Base-by-base conservation (phyloP, 345 rosid genomes). In the Pistacia integerrima region DNA sequence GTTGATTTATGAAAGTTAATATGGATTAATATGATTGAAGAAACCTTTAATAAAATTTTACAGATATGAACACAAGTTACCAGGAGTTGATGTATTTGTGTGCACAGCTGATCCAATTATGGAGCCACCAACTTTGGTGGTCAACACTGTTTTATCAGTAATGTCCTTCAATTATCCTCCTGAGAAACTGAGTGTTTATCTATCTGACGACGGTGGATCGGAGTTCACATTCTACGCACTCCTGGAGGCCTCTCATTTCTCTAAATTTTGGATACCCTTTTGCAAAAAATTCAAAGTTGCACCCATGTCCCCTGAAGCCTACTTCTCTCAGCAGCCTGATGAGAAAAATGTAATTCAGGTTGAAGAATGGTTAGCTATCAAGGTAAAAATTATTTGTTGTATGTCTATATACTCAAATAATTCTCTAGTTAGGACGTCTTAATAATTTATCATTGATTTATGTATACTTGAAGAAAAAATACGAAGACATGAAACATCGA, bases 131-230 rank as follows among this genome's bases (percentile, higher is more conserved):
- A 73, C 38, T 5, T 4, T 86, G 86, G 87, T 82, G 74, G 49
- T 84, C 3, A 78, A 77, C 77, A 86, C 87, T 0, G 72, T 86
- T 38, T 70, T 86, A 51, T 84, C 89, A 1, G 69, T 71, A 25
- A 75, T 86, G 84, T 62, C 85, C 18, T 80, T 69, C 62, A 74
- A 82, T 69, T 86, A 82, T 70, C 82, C 89, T 11, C 55, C 79
- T 0, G 79, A 78, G 57, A 86, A 82, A 74, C 66, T 86, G 46
- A 74, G 74, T 25, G 69, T 86, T 35, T 86, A 86, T 58, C 77
- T 86, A 2, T 86, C 87, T 17, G 89, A 86, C 38, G 89, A 86
- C 9, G 86, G 79, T 12, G 82, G 86, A 1, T 86, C 89, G 8
- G 76, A 78, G 13, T 46, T 84, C 74, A 86, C 84, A 0, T 76